phyloP scores from a whole-genome alignment of 768 basidiomycete species.

The Naematelia encephala region DNA sequence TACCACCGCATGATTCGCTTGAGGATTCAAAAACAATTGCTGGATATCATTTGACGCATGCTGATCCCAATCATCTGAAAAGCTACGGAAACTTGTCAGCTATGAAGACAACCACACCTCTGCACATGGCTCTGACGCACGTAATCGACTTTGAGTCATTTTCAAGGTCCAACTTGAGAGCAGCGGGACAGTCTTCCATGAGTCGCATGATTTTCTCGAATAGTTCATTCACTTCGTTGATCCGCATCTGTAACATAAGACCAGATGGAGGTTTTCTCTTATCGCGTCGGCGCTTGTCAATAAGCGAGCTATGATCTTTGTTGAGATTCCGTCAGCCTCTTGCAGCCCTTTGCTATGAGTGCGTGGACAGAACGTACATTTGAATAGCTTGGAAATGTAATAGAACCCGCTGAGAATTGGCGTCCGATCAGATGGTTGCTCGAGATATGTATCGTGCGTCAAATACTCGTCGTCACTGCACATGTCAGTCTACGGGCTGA shows the following conservation, averaged over 20 bases:
- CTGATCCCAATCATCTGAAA: slow-evolving; percentile 36
- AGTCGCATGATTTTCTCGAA: slow-evolving; percentile 72
- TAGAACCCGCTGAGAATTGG: slow-evolving; percentile 78
- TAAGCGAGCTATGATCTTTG: slow-evolving; percentile 35
- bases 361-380: slow-evolving; percentile 1
- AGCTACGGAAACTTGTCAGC: neutral
- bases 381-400: slow-evolving; percentile 21
- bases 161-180: slow-evolving; percentile 57
- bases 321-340: neutral
- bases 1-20: slow-evolving; percentile 77
- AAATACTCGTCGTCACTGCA: slow-evolving; percentile 58
- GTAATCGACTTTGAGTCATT: slow-evolving; percentile 12
- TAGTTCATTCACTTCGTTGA: slow-evolving; percentile 79
- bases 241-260: slow-evolving; percentile 35
- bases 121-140: slow-evolving; percentile 10
- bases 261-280: slow-evolving; percentile 35
- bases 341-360: too few species aligned
- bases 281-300: slow-evolving; percentile 35
- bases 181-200: slow-evolving; percentile 71
- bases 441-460: slow-evolving; percentile 75
- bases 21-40: slow-evolving; percentile 87
- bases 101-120: neutral
- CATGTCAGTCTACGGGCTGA: neutral
- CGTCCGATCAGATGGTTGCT: slow-evolving; percentile 82
- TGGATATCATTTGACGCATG: slow-evolving; percentile 78